Evolutionary conservation across 2,329 filamentous ascomycete genomes (phyloP).

Genomic region (Aspergillus hiratsukae): DNA sequence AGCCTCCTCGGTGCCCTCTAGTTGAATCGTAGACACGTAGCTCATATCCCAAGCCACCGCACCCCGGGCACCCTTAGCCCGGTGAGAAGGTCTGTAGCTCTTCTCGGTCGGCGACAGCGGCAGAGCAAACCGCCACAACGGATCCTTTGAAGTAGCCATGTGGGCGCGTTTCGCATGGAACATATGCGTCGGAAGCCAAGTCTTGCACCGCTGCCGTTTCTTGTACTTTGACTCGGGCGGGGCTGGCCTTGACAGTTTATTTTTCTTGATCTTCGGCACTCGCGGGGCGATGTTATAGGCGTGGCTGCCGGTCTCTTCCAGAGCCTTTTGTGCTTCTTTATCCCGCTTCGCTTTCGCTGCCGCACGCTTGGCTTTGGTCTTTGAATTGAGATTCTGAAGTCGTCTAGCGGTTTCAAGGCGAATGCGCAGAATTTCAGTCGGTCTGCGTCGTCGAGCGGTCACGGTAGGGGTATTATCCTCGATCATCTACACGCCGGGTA

Average conservation of each 20-base stretch:
- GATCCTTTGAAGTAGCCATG: constrained; percentile 74
- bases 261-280: constrained; percentile 64
- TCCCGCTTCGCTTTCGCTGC: constrained; percentile 44
- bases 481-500: constrained; percentile 57
- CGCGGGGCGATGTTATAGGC: constrained; percentile 36
- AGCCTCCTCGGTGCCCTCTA: constrained; percentile 63
- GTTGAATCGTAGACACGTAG: constrained; percentile 80
- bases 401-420: constrained; percentile 72
- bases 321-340: constrained; percentile 17
- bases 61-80: constrained; percentile 69
- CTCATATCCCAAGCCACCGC: constrained; percentile 89
- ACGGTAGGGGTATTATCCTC: constrained; percentile 89
- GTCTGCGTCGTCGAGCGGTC: constrained; percentile 50
- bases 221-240: constrained; percentile 67
- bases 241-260: constrained; percentile 62
- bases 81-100: constrained; percentile 80
- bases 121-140: constrained; percentile 86
- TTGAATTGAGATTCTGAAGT: constrained; percentile 57
- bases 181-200: constrained; percentile 89
- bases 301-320: constrained; percentile 26
- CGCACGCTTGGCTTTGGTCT: constrained; percentile 37
- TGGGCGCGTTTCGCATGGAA: constrained; percentile 90
- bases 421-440: constrained; percentile 42
- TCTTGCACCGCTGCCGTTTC: constrained; percentile 82
- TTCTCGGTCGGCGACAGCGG: constrained; percentile 85